These are phyloP conservation scores for Phytophthora tentaculata DNA, from an alignment of 352 stramenopile species.

Conservation along the genomic window DNA sequence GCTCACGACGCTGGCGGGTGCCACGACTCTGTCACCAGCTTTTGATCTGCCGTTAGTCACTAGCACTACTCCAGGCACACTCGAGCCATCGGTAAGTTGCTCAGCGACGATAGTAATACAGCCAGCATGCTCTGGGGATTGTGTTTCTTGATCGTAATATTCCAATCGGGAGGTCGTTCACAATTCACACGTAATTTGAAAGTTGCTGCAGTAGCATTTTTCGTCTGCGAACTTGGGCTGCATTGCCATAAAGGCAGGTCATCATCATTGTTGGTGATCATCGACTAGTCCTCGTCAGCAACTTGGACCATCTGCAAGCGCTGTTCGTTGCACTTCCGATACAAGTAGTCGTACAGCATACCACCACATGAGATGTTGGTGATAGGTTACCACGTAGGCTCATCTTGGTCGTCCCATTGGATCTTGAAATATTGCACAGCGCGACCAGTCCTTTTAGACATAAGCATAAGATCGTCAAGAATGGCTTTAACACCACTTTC, in stretches of 20 bases:
- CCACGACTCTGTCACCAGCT: too few relatives aligned
- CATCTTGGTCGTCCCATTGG: neutral
- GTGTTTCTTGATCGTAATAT: neutral
- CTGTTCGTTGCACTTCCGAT: neutral
- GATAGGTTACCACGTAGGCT: neutral
- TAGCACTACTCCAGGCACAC: too few relatives aligned
- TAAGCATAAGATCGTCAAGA: neutral
- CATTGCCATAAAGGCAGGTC: neutral
- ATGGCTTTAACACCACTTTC: neutral
- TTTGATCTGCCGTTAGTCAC: too few relatives aligned
- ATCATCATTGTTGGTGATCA: neutral
- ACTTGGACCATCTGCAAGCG: neutral
- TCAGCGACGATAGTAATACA: neutral
- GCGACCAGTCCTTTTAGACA: neutral
- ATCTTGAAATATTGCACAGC: neutral
- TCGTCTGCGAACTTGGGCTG: neutral
- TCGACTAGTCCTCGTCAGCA: neutral
- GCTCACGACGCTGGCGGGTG: too few relatives aligned
- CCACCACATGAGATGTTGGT: neutral
- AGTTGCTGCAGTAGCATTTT: neutral
- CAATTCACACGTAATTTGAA: neutral
- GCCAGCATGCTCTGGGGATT: neutral
- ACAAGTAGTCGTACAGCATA: neutral
- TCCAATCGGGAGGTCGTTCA: neutral
- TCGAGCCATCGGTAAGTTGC: too few relatives aligned